These are phyloP conservation scores for Phytophthora kernoviae DNA, from an alignment of 352 stramenopile species.

Conservation along the genomic window DNA sequence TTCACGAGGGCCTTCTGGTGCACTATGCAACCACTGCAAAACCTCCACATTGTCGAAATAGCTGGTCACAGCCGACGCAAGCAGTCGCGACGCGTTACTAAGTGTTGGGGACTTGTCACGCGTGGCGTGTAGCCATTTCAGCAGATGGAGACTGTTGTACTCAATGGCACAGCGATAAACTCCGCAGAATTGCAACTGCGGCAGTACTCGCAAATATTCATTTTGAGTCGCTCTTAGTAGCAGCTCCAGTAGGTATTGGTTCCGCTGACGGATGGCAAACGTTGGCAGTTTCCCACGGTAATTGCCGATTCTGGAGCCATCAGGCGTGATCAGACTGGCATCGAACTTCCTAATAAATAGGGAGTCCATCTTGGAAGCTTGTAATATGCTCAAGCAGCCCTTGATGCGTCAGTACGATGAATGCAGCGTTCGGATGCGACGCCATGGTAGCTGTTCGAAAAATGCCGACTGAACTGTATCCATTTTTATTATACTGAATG, in stretches of 20 bases:
- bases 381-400: conserved; percentile 29
- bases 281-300: conserved; percentile 33
- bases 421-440: conserved; percentile 5
- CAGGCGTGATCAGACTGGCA: conserved; percentile 11
- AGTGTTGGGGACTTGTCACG: conserved; percentile 22
- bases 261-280: conserved; percentile 29
- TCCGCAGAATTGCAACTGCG: conserved; percentile 29
- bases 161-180: conserved; percentile 33
- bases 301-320: conserved; percentile 15
- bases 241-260: conserved; percentile 25
- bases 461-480: neutral
- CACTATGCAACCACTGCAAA: conserved; percentile 26
- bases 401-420: conserved; percentile 26
- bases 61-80: conserved; percentile 24
- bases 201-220: conserved; percentile 7
- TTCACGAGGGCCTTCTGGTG: conserved; percentile 17
- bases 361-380: conserved; percentile 28
- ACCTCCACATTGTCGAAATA: conserved; percentile 39
- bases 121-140: conserved; percentile 35
- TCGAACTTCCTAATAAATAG: conserved; percentile 31
- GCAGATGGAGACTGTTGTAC: conserved; percentile 29
- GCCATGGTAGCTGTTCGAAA: neutral
- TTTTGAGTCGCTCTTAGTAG: conserved; percentile 13
- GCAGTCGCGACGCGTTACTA: conserved; percentile 12
- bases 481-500: neutral